Evolutionary conservation across 345 rosid species (phyloP).

Genomic region (Salix dunnii): DNA sequence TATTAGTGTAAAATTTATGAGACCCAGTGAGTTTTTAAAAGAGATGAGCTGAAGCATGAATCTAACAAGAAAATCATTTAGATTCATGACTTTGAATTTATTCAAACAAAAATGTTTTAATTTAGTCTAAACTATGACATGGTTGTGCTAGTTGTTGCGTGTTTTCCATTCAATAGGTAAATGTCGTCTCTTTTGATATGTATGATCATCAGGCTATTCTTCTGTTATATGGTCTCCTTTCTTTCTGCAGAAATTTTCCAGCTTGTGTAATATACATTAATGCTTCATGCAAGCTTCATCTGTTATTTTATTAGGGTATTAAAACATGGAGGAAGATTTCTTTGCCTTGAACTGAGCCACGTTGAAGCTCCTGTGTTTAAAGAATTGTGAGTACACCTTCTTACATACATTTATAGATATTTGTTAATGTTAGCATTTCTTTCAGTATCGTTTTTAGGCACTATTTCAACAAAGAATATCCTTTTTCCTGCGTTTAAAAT

Average conservation of each 20-base stretch:
- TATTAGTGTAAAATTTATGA: too few relatives aligned
- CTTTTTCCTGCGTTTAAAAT: too few relatives aligned
- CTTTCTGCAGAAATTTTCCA: neutral
- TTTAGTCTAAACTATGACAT: too few relatives aligned
- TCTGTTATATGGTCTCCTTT: neutral
- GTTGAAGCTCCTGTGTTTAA: slow-evolving; percentile 80
- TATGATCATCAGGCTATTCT: neutral
- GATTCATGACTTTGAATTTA: too few relatives aligned
- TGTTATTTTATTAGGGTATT: slow-evolving; percentile 47
- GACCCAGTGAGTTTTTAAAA: neutral
- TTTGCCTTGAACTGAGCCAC: slow-evolving; percentile 94
- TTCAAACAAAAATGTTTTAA: too few relatives aligned
- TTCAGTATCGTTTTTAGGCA: neutral
- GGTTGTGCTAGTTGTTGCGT: too few relatives aligned
- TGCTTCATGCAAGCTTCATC: neutral
- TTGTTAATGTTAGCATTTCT: neutral
- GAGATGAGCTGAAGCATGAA: neutral
- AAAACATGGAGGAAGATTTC: slow-evolving; percentile 88
- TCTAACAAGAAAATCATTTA: too few relatives aligned
- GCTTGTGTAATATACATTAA: neutral
- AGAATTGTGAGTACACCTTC: slow-evolving; percentile 59
- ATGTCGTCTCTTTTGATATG: neutral
- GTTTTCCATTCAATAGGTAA: too few relatives aligned
- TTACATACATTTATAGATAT: neutral
- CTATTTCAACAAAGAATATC: neutral